Conservation (phyloP, 2,329 filamentous ascomycete species). For the Claviceps quebecensis region DNA sequence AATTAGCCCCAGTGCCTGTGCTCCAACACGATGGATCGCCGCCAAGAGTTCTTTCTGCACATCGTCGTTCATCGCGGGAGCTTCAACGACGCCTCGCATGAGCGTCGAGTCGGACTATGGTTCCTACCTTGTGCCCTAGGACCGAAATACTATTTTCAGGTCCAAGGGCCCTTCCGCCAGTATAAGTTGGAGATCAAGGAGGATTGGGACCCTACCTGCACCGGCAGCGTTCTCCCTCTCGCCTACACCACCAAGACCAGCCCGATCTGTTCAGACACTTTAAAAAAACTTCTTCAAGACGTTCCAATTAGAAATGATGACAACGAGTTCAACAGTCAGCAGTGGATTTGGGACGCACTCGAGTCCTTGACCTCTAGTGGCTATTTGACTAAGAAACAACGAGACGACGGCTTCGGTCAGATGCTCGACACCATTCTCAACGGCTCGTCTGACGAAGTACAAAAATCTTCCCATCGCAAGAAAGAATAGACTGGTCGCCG, state of each 20-base stretch:
- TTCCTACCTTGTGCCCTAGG: slow-evolving; percentile 6
- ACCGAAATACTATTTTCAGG: slow-evolving; percentile 6
- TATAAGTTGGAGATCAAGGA: slow-evolving; percentile 6
- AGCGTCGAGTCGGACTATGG: slow-evolving; percentile 8
- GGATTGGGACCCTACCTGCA: slow-evolving; percentile 7
- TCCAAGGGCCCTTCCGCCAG: slow-evolving; percentile 2
- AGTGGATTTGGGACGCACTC: slow-evolving; percentile 8
- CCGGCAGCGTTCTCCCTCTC: slow-evolving; percentile 7
- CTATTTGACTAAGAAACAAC: slow-evolving; percentile 4
- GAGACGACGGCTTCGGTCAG: slow-evolving; percentile 6
- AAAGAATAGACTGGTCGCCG: background rate
- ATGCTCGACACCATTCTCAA: slow-evolving; percentile 9
- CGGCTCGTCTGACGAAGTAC: slow-evolving; percentile 8
- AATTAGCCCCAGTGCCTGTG: background rate
- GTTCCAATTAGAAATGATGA: slow-evolving; percentile 7
- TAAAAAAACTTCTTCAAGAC: slow-evolving; percentile 2
- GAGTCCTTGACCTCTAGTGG: slow-evolving; percentile 2
- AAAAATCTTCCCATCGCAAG: background rate
- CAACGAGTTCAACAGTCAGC: slow-evolving; percentile 7
- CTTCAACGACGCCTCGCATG: slow-evolving; percentile 6
- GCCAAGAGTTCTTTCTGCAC: slow-evolving; percentile 5
- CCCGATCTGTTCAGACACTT: slow-evolving; percentile 1
- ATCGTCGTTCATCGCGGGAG: slow-evolving; percentile 8
- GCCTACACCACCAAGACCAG: slow-evolving; percentile 6
- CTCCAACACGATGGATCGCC: background rate